Evolutionary conservation across 2,329 filamentous ascomycete species (phyloP).

Genomic region (Dactylellina sp.): DNA sequence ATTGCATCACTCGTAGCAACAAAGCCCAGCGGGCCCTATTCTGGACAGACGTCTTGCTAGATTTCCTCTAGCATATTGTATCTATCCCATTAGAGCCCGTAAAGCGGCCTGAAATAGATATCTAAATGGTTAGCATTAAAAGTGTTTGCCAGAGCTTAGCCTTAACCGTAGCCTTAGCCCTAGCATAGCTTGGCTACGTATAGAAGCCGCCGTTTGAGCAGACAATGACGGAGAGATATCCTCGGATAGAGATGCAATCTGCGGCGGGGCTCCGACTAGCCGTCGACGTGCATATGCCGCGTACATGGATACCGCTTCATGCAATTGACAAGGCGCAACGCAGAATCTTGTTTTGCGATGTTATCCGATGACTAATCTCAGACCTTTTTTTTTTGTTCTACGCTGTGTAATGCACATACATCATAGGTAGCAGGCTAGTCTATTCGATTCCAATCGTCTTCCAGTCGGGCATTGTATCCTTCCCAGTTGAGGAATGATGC

Average conservation of each 20-base stretch:
- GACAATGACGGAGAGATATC: slow-evolving; percentile 2
- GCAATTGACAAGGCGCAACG: slow-evolving; percentile 39
- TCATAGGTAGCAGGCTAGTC: not conserved
- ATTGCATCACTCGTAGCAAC: slow-evolving; percentile 25
- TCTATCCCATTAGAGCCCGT: not conserved
- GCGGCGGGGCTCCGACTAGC: slow-evolving; percentile 28
- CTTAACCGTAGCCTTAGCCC: too few relatives aligned
- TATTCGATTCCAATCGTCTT: not conserved
- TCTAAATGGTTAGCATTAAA: not conserved
- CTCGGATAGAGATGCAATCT: slow-evolving; percentile 10
- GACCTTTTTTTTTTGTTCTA: slow-evolving; percentile 8
- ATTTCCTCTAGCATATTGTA: slow-evolving; percentile 3
- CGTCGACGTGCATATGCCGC: slow-evolving; percentile 34
- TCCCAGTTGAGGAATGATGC: slow-evolving; percentile 21
- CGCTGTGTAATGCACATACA: too few relatives aligned
- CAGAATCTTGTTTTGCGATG: slow-evolving; percentile 32
- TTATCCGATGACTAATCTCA: slow-evolving; percentile 29
- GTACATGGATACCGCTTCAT: slow-evolving; percentile 12
- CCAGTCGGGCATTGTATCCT: slow-evolving; percentile 1
- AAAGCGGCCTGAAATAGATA: not conserved
- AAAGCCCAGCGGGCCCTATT: not conserved
- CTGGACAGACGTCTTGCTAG: not conserved
- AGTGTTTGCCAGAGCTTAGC: too few relatives aligned
- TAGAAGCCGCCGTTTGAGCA: too few relatives aligned
- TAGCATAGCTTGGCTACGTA: too few relatives aligned